These are phyloP conservation scores for Austroboletus novae-zelandiae DNA, from an alignment of 1,284 basidiomycete genomes.

Conservation along the genomic window DNA sequence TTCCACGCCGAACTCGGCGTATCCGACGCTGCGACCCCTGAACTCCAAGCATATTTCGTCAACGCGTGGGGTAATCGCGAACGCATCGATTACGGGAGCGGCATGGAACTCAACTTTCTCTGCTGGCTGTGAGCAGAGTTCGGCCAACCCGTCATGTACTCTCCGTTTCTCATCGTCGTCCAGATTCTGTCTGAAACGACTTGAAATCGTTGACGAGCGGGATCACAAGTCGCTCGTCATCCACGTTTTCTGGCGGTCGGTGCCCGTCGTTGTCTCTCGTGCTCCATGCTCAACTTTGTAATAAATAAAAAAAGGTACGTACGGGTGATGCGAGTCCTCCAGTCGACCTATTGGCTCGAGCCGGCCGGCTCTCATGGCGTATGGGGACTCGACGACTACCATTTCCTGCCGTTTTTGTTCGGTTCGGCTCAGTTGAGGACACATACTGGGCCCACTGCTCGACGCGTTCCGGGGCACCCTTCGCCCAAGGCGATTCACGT, in stretches of 20 bases:
- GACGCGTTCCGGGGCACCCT: slow-evolving; percentile 60
- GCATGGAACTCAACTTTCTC: slow-evolving; percentile 98
- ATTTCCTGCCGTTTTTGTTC: slow-evolving; percentile 93
- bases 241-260: slow-evolving; percentile 86
- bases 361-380: slow-evolving; percentile 98
- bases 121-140: slow-evolving; percentile 95
- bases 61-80: slow-evolving; percentile 92
- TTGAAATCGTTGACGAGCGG: slow-evolving; percentile 63
- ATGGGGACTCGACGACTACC: slow-evolving; percentile 98
- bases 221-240: slow-evolving; percentile 83
- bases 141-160: background rate
- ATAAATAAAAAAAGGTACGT: slow-evolving; percentile 85
- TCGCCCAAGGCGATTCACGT: slow-evolving; percentile 93
- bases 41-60: slow-evolving; percentile 79
- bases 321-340: slow-evolving; percentile 85
- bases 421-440: slow-evolving; percentile 77
- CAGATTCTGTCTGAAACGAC: slow-evolving; percentile 79
- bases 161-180: background rate
- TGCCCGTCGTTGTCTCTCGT: background rate
- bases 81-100: slow-evolving; percentile 97
- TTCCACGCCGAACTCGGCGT: slow-evolving; percentile 65
- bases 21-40: slow-evolving; percentile 55
- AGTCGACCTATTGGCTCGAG: slow-evolving; percentile 96
- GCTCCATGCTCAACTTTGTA: background rate
- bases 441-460: background rate